A percentile compares a stretch with the other conserved stretches of the same genome.
These are phyloP conservation scores for Hymenoscyphus scutula DNA, from an alignment of 2,329 filamentous ascomycete species.

Conservation along the genomic window DNA sequence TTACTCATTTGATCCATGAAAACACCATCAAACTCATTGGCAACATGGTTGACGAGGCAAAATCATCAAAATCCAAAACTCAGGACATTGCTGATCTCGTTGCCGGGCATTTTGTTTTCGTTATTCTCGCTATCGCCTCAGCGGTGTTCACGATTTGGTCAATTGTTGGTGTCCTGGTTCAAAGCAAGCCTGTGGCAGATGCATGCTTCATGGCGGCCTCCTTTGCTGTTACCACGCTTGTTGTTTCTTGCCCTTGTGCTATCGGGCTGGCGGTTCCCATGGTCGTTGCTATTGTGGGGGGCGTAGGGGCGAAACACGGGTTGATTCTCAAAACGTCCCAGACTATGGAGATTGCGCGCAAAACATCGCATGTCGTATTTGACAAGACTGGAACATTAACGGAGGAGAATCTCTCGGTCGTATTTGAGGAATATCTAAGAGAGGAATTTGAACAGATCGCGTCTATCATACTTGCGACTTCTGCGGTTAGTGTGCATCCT, in stretches of 20 bases:
- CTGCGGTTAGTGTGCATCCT: constrained; percentile 30
- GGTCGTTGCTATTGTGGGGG: constrained; percentile 70
- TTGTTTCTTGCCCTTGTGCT: constrained; percentile 77
- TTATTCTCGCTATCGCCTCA: constrained; percentile 55
- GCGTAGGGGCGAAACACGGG: constrained; percentile 61
- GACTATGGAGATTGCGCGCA: constrained; percentile 60
- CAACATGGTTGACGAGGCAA: constrained; percentile 67
- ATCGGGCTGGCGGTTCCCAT: constrained; percentile 71
- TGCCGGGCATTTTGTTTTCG: constrained; percentile 67
- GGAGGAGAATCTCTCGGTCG: constrained; percentile 49
- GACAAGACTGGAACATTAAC: constrained; percentile 82
- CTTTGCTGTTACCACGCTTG: constrained; percentile 65
- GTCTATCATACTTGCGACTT: constrained; percentile 39
- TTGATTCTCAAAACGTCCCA: constrained; percentile 68
- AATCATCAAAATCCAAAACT: constrained; percentile 63
- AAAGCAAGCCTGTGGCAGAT: constrained; percentile 43
- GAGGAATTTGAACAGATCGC: constrained; percentile 23
- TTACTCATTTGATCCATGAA: constrained; percentile 63
- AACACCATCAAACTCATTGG: constrained; percentile 72
- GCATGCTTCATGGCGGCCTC: constrained; percentile 62
- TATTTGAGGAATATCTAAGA: constrained; percentile 38
- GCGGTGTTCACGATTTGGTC: constrained; percentile 65
- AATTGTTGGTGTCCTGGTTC: constrained; percentile 49
- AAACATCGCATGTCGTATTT: constrained; percentile 66
- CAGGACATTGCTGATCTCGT: constrained; percentile 69